Percentiles rank a stretch among this genome's conserved stretches.
phyloP scores from a whole-genome alignment of 805 yeast genomes.

The Wickerhamomyces hampshirensis region DNA sequence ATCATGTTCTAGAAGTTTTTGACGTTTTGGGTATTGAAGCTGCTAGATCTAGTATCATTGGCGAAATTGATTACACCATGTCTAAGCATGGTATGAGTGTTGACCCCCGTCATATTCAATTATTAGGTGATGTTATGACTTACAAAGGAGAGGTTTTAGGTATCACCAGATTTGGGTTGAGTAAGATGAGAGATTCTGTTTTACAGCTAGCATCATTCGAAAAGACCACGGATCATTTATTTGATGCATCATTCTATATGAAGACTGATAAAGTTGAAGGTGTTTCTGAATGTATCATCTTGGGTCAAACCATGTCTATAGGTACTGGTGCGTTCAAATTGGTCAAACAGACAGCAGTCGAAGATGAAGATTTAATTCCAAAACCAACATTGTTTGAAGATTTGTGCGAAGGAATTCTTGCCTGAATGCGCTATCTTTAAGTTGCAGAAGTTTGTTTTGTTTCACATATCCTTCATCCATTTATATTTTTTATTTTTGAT shows the following conservation, averaged over 20 bases:
- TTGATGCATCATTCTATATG: constrained; percentile 98
- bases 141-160: constrained; percentile 98
- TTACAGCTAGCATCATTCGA: constrained; percentile 95
- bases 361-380: constrained; percentile 37
- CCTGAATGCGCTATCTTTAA: neutral
- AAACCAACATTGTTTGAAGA: constrained; percentile 45
- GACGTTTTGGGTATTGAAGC: constrained; percentile 96
- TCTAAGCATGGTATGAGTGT: constrained; percentile 99
- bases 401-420: constrained; percentile 21
- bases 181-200: constrained; percentile 98
- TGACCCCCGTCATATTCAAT: constrained; percentile 98
- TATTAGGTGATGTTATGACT: constrained; percentile 97
- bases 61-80: constrained; percentile 96
- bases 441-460: no score
- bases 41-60: constrained; percentile 87
- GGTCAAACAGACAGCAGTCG: constrained; percentile 51
- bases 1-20: constrained; percentile 86
- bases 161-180: constrained; percentile 94
- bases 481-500: no score
- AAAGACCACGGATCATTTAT: constrained; percentile 96
- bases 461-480: no score
- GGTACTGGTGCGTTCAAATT: constrained; percentile 97
- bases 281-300: constrained; percentile 93
- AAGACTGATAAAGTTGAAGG: constrained; percentile 95
- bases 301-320: constrained; percentile 95